phyloP scores from a whole-genome alignment of 306 rosid genomes.

The Sophora flavescens region DNA sequence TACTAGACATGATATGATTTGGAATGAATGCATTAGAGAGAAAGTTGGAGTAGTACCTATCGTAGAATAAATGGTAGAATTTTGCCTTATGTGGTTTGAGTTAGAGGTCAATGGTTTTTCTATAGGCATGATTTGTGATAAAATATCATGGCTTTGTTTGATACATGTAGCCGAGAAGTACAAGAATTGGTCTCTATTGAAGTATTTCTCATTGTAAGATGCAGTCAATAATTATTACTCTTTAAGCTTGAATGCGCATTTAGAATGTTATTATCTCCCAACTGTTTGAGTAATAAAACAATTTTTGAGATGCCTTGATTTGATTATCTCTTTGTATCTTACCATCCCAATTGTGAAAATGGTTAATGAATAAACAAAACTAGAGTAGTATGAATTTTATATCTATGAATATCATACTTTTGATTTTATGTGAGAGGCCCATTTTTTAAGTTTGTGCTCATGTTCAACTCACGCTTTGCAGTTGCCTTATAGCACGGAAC shows the following conservation, averaged over 20 bases:
- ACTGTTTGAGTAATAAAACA: not conserved
- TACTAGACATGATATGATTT: too few relatives aligned
- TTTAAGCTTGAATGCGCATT: conserved; percentile 1
- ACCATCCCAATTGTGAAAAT: not conserved
- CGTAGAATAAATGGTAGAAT: too few relatives aligned
- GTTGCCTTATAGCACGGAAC: conserved; percentile 87
- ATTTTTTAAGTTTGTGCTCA: conserved; percentile 33
- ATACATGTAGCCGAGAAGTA: not conserved
- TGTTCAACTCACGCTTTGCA: conserved; percentile 51
- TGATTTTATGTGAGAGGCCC: not conserved
- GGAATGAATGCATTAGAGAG: too few relatives aligned
- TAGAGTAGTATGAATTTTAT: not conserved
- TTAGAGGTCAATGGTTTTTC: too few relatives aligned
- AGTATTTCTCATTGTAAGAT: not conserved
- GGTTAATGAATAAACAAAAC: not conserved
- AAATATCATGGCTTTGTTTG: too few relatives aligned
- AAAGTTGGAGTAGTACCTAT: too few relatives aligned
- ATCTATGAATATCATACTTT: not conserved
- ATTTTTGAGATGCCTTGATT: not conserved
- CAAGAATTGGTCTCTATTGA: not conserved
- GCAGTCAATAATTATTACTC: not conserved
- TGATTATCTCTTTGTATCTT: not conserved
- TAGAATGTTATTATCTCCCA: not conserved
- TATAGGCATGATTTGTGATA: too few relatives aligned
- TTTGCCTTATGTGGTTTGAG: too few relatives aligned